Evolutionary conservation across 2,329 filamentous ascomycete species (phyloP).

Genomic region (Exophiala alcalophila): DNA sequence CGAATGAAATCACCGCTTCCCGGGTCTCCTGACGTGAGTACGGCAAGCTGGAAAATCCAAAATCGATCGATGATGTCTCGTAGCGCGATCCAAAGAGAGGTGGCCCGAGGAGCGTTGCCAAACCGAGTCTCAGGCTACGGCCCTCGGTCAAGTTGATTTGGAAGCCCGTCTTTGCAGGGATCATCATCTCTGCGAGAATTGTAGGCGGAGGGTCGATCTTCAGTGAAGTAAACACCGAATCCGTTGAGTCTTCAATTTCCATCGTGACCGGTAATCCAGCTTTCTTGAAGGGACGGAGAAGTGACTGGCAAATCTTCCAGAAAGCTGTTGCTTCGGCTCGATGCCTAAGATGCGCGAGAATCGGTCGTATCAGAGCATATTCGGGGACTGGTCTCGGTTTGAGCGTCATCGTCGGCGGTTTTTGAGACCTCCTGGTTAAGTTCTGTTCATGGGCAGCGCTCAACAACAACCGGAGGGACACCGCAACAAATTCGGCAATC

Average conservation of each 20-base stretch:
- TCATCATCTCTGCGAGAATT: constrained; percentile 17
- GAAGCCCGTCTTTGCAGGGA: constrained; percentile 19
- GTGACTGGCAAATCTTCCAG: constrained; percentile 35
- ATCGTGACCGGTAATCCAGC: constrained; percentile 19
- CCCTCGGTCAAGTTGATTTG: constrained; percentile 18
- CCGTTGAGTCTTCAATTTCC: constrained; percentile 7
- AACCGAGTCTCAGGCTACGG: constrained; percentile 16
- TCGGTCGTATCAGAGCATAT: constrained; percentile 58
- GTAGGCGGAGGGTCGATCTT: constrained; percentile 10
- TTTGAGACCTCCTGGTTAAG: constrained; percentile 64
- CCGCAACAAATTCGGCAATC: constrained; percentile 63
- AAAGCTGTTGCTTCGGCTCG: constrained; percentile 33
- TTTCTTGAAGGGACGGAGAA: constrained; percentile 18
- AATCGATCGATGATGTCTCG: constrained; percentile 21
- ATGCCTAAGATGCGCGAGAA: constrained; percentile 56
- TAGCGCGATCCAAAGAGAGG: constrained; percentile 27
- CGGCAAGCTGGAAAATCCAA: constrained; percentile 17
- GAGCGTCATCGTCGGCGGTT: constrained; percentile 54
- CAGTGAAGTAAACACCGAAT: constrained; percentile 5
- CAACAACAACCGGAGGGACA: constrained; percentile 72
- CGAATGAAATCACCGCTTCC: constrained; percentile 10
- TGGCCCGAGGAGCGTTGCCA: constrained; percentile 25
- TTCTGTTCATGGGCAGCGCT: constrained; percentile 75
- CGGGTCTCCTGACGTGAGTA: constrained; percentile 15
- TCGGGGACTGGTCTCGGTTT: constrained; percentile 50